Percentiles rank a stretch among this genome's conserved stretches.
phyloP scores from a whole-genome alignment of 2,329 filamentous ascomycete species.

The Penicillium crustosum region DNA sequence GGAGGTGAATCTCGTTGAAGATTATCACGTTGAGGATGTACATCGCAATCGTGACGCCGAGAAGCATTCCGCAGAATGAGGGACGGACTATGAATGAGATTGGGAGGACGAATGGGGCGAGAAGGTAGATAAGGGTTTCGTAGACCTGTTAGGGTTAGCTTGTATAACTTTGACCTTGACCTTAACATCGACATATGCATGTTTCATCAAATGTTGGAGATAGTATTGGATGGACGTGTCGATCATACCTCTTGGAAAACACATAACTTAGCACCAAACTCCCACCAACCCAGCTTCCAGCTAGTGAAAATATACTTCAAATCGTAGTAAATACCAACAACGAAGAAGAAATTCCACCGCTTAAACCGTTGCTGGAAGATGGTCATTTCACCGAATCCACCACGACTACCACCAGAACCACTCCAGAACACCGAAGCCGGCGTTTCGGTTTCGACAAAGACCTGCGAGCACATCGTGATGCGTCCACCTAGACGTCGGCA shows the following conservation, averaged over 20 bases:
- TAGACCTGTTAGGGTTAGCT: slow-evolving; percentile 36
- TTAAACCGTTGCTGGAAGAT: too few species aligned
- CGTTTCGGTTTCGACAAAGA: too few species aligned
- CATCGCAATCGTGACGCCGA: slow-evolving; percentile 40
- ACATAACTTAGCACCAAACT: background rate
- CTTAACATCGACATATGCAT: background rate
- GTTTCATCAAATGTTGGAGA: background rate
- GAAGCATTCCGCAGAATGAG: slow-evolving; percentile 42
- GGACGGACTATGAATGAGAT: slow-evolving; percentile 48
- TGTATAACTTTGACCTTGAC: background rate
- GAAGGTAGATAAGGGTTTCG: slow-evolving; percentile 47
- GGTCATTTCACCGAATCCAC: too few species aligned
- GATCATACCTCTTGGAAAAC: slow-evolving; percentile 47
- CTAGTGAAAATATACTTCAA: too few species aligned
- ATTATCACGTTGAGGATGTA: slow-evolving; percentile 41
- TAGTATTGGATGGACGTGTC: background rate
- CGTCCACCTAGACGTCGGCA: too few species aligned
- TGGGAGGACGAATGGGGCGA: slow-evolving; percentile 48
- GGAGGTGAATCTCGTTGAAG: too few species aligned
- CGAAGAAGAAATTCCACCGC: too few species aligned
- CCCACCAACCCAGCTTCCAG: too few species aligned
- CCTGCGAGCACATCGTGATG: too few species aligned
- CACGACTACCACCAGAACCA: too few species aligned
- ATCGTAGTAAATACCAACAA: too few species aligned
- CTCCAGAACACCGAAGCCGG: too few species aligned